Percentiles rank a stretch among this genome's conserved stretches.
These are phyloP conservation scores for Dillenia suffruticosa DNA, from an alignment of 164 flowering plant genomes.

Conservation along the genomic window DNA sequence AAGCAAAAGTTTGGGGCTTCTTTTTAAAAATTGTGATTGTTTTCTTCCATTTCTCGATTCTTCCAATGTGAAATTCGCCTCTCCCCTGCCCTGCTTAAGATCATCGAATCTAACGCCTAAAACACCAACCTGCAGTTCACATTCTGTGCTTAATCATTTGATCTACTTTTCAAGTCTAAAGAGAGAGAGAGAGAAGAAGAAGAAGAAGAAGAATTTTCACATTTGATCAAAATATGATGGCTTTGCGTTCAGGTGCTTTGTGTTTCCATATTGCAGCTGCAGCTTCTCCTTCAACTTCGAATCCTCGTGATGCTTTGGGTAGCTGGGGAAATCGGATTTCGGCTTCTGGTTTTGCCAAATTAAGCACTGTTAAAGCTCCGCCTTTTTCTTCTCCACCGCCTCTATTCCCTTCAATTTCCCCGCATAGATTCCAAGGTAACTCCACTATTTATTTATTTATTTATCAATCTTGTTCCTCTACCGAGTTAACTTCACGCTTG, in stretches of 20 bases:
- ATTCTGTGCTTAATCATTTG: too few species aligned
- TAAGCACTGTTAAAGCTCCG: constrained; percentile 11
- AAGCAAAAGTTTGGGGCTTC: too few species aligned
- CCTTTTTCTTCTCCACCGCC: constrained; percentile 13
- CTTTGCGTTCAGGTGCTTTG: constrained; percentile 24
- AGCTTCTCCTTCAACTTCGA: neutral
- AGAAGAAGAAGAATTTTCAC: too few species aligned
- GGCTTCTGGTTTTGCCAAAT: neutral
- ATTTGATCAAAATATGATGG: constrained; percentile 13
- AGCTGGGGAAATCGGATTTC: neutral
- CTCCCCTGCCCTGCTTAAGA: too few species aligned
- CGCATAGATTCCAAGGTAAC: constrained; percentile 22
- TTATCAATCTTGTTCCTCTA: neutral
- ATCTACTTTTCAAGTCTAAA: too few species aligned
- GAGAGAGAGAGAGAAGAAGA: too few species aligned
- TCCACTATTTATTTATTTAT: neutral
- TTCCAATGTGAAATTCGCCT: too few species aligned
- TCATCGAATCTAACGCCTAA: too few species aligned
- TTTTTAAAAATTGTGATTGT: too few species aligned
- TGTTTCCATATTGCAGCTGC: constrained; percentile 16
- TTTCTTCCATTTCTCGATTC: too few species aligned
- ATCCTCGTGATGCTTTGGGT: constrained; percentile 8
- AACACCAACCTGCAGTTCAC: too few species aligned
- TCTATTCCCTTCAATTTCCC: neutral
- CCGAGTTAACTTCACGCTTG: neutral